Evolutionary conservation across 345 rosid species (phyloP).

Genomic region (Erucastrum elatum): DNA sequence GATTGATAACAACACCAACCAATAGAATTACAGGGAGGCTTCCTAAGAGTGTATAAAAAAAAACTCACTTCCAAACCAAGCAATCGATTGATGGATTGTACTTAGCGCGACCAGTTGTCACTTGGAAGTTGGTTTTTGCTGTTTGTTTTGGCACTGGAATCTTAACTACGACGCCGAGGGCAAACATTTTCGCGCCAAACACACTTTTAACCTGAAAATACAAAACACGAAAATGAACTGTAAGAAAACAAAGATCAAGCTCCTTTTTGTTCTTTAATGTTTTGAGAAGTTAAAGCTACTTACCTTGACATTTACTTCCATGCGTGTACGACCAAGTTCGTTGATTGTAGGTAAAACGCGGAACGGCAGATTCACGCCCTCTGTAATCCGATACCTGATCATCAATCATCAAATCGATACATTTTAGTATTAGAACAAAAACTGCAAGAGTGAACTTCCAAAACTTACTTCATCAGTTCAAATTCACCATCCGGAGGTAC

Average conservation of each 20-base stretch:
- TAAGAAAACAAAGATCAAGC: slow-evolving; percentile 24
- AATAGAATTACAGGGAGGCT: background rate
- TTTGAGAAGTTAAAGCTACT: slow-evolving; percentile 17
- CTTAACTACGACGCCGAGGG: slow-evolving; percentile 96
- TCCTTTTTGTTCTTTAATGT: background rate
- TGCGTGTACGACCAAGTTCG: slow-evolving; percentile 98
- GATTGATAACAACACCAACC: background rate
- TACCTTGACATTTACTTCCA: slow-evolving; percentile 99
- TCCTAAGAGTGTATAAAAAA: background rate
- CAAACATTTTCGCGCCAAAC: slow-evolving; percentile 99
- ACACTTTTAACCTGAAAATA: slow-evolving; percentile 93
- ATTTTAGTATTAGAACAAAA: background rate
- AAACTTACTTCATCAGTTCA: slow-evolving; percentile 96
- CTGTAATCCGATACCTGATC: slow-evolving; percentile 88
- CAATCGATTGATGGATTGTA: slow-evolving; percentile 94
- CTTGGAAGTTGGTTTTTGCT: slow-evolving; percentile 97
- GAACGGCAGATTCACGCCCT: slow-evolving; percentile 98
- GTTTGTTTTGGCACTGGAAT: slow-evolving; percentile 99
- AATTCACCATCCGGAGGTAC: slow-evolving; percentile 99
- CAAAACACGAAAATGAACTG: slow-evolving; percentile 24
- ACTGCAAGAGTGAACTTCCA: background rate
- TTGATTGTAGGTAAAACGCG: slow-evolving; percentile 95
- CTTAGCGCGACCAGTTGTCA: slow-evolving; percentile 93
- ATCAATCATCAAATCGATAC: slow-evolving; percentile 18
- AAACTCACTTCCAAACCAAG: slow-evolving; percentile 99